phyloP scores from a whole-genome alignment of 371 early-diverging fungal genomes.

The Cokeromyces recurvatus region DNA sequence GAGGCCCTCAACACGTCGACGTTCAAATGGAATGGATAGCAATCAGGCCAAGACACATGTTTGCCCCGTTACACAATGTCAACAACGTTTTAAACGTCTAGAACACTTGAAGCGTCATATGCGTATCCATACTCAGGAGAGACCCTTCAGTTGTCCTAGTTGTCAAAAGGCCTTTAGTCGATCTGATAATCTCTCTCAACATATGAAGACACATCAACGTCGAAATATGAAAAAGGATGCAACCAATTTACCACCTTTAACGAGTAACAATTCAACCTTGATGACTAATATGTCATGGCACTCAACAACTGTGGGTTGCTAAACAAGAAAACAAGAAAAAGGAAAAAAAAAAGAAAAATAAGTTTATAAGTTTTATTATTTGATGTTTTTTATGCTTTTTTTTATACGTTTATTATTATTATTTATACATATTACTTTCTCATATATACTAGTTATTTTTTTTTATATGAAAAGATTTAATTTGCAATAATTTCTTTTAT shows the following conservation, averaged over 20 bases:
- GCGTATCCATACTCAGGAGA: conserved; percentile 80
- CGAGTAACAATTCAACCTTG: neutral
- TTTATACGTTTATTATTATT: neutral
- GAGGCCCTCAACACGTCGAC: too few species aligned
- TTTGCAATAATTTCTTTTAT: neutral
- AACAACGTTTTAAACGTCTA: conserved; percentile 67
- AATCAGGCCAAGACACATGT: conserved; percentile 37
- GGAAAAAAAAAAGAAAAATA: too few species aligned
- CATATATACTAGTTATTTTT: too few species aligned
- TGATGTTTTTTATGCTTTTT: too few species aligned
- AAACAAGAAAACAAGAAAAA: neutral
- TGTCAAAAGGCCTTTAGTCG: conserved; percentile 81
- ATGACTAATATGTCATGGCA: conserved; percentile 23
- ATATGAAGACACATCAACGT: conserved; percentile 56
- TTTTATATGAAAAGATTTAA: too few species aligned
- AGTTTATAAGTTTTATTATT: neutral
- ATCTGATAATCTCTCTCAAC: conserved; percentile 69
- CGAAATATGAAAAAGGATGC: neutral
- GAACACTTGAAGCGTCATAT: conserved; percentile 91
- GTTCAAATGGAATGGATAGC: too few species aligned
- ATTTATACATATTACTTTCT: too few species aligned
- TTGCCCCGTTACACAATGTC: conserved; percentile 51
- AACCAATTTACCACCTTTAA: conserved; percentile 15
- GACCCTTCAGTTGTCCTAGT: conserved; percentile 69
- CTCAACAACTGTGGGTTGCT: conserved; percentile 21